Evolutionary conservation across 176 grass and related monocot genomes (phyloP).

Genomic region (Pharus latifolius): DNA sequence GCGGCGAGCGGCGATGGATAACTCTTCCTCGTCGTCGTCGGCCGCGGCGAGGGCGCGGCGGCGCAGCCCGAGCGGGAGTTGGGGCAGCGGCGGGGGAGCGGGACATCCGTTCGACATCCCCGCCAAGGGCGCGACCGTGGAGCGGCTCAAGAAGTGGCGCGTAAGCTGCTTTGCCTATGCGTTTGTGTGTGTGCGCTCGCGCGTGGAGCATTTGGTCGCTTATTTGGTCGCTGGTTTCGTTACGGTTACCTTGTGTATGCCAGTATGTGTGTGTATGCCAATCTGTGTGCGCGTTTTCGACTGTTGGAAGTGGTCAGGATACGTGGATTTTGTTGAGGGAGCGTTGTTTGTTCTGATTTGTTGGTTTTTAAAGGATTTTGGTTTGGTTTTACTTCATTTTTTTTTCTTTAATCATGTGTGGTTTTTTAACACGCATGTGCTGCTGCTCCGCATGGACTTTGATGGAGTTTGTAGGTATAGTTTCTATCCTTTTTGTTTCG

Average conservation of each 20-base stretch:
- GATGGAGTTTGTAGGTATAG: no score
- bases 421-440: no score
- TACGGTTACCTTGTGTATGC: background rate
- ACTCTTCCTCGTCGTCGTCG: background rate
- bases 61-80: background rate
- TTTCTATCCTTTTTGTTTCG: no score
- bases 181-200: background rate
- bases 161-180: conserved; percentile 13
- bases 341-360: no score
- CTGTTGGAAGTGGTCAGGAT: no score
- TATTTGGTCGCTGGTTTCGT: background rate
- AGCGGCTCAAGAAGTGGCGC: conserved; percentile 59
- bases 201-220: background rate
- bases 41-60: conserved; percentile 8
- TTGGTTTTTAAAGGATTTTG: no score
- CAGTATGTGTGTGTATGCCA: background rate
- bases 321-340: no score
- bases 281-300: background rate
- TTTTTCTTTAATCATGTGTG: no score
- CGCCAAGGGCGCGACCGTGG: conserved; percentile 42
- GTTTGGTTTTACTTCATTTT: no score
- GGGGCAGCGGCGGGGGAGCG: background rate
- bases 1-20: conserved; percentile 13
- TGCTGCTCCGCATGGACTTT: no score
- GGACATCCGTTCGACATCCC: conserved; percentile 53